Base-by-base conservation (phyloP, 345 rosid species). In the Populus alba region DNA sequence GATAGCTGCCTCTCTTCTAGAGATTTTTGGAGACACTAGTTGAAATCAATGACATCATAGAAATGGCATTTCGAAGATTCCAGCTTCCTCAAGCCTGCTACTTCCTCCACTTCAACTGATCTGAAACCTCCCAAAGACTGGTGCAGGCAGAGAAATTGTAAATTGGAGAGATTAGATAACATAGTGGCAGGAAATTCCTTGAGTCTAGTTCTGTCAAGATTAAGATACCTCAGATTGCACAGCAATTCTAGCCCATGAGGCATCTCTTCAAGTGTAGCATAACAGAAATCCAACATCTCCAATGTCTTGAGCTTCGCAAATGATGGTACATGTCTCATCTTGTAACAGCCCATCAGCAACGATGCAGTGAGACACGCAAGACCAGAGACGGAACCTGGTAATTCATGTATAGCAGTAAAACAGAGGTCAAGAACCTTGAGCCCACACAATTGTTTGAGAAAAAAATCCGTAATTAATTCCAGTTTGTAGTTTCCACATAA, bases 341-440 rank as follows among this genome's bases (percentile, higher is more conserved):
- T 0, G 3, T 0, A 0, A 16, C 81, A 76, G 3, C 25, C 18
- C 2, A 12, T 15, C 10, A 81, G 31, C 16, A 43, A 31, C 18
- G 77, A 77, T 33, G 66, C 65, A 55, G 38, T 13, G 29, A 81
- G 84, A 41, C 53, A 49, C 23, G 20, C 68, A 18, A 78, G 66
- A 3, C 23, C 22, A 11, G 78, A 31, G 18, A 78, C 27, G 13
- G 80, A 77, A 47, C 53, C 25, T 7, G 82, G 84, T 68, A 81
- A 66, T 49, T 1, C 8, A 4, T 7, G 8, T 20, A 72, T 41
- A 0, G 0, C 0, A 1, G 29, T 23, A 0, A 3, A 16, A 23
- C 81, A 84, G 41, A 84, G 81, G 71, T 84, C 79, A 59, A 84
- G 81, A 71, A 81, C 41, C 74, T 35, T 66, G 39, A 81, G 72